A percentile compares a stretch with the other conserved stretches of the same genome.
phyloP scores from a whole-genome alignment of 441 rosid genomes.

The Eutrema salsugineum region DNA sequence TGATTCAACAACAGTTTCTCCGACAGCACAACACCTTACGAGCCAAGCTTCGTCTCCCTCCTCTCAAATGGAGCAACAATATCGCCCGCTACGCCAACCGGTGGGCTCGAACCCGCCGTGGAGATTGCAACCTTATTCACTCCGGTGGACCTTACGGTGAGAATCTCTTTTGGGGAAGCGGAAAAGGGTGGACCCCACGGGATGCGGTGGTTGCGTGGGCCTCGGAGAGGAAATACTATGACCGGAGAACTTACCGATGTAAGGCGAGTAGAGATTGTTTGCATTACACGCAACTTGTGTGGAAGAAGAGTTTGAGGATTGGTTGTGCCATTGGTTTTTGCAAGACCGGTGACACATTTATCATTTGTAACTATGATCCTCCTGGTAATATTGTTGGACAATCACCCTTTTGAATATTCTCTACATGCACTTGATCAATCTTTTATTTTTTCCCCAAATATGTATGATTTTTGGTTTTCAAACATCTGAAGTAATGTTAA shows the following conservation, averaged over 20 bases:
- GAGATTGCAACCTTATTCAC: slow-evolving; percentile 50
- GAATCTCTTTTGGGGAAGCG: slow-evolving; percentile 62
- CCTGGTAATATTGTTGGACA: slow-evolving; percentile 57
- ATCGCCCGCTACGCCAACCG: slow-evolving; percentile 41
- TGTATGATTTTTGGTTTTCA: neutral
- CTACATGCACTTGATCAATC: neutral
- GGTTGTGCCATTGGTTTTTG: slow-evolving; percentile 50
- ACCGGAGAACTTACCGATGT: slow-evolving; percentile 40
- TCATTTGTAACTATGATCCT: slow-evolving; percentile 52
- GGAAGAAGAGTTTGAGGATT: slow-evolving; percentile 49
- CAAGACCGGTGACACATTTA: slow-evolving; percentile 46
- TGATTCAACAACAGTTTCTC: slow-evolving; percentile 37
- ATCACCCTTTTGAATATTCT: slow-evolving; percentile 41
- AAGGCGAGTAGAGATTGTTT: slow-evolving; percentile 35
- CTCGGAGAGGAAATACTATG: slow-evolving; percentile 37
- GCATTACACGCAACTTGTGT: slow-evolving; percentile 60
- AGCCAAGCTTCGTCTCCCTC: slow-evolving; percentile 45
- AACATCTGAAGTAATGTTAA: too few relatives aligned
- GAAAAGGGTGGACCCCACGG: slow-evolving; percentile 40
- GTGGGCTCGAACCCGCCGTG: slow-evolving; percentile 39
- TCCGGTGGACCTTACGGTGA: slow-evolving; percentile 49
- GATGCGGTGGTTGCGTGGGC: slow-evolving; percentile 54
- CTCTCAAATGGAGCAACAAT: slow-evolving; percentile 51
- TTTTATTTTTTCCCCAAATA: neutral
- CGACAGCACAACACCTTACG: slow-evolving; percentile 41